Evolutionary conservation across 805 yeast genomes (phyloP), one percentile per base, ranked within the genome.

Genomic region (Wickerhamomyces ciferrii): DNA sequence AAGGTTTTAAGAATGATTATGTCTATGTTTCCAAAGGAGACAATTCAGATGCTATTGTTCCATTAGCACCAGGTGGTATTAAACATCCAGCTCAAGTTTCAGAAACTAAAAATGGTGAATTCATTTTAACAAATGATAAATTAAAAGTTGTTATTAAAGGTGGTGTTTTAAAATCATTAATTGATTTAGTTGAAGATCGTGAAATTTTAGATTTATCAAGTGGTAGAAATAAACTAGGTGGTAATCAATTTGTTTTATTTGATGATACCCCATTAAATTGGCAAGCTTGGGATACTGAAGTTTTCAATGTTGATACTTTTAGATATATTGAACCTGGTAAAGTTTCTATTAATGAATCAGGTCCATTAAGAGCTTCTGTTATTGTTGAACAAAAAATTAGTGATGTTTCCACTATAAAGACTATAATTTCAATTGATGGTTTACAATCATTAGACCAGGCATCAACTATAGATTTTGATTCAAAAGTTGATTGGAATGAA

Each of bases 281-380:
- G 82, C 96, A 89, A 40, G 98, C 98, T 2, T 92, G 99, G 99
- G 99, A 92, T 62, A 92, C 98, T 0, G 99, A 92, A 62, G 74
- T 90, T 48, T 94, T 79, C 61, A 87, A 96, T 0, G 75, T 88
- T 47, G 88, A 84, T 56, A 89, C 84, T 59, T 80, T 76, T 60
- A 70, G 69, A 45, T 79, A 81, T 52, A 63, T 83, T 24, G 58
- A 63, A 32, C 57, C 58, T 6, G 65, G 70, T 29, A 48, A 52
- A 5, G 63, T 71, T 14, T 69, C 72, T 21, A 67, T 70, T 17
- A 66, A 65, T 32, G 74, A 73, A 42, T 63, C 67, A 37, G 83
- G 84, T 29, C 81, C 86, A 14, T 68, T 84, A 41, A 75, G 79
- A 47, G 78, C 85, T 2, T 74, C 90, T 0, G 69, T 91, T 31